Evolutionary conservation across 169 alveolate species (phyloP).

Genomic region (Plasmodium gaboni): DNA sequence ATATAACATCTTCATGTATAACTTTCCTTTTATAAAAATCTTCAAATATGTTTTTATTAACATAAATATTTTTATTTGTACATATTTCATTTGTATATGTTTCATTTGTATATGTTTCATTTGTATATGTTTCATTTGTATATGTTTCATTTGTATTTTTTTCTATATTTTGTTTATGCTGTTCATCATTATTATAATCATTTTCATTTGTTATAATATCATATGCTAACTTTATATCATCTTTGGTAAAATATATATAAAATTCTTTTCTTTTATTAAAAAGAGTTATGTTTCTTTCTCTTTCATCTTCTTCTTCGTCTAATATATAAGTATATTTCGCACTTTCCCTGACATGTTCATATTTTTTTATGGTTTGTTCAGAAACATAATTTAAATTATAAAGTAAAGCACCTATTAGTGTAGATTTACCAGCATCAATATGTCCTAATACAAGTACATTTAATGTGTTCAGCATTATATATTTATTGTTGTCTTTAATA

Average conservation of each 20-base stretch:
- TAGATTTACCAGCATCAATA: slow-evolving; percentile 86
- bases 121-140: background rate
- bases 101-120: background rate
- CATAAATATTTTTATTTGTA: slow-evolving; percentile 19
- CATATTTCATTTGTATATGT: too few species aligned
- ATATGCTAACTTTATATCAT: slow-evolving; percentile 28
- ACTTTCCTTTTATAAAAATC: slow-evolving; percentile 18
- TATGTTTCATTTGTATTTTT: background rate
- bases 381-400: slow-evolving; percentile 59
- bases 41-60: slow-evolving; percentile 35
- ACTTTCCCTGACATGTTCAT: slow-evolving; percentile 64
- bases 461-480: slow-evolving; percentile 73
- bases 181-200: background rate
- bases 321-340: slow-evolving; percentile 78
- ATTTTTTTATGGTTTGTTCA: slow-evolving; percentile 65
- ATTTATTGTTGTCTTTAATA: slow-evolving; percentile 18
- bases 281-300: slow-evolving; percentile 83
- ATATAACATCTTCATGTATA: slow-evolving; percentile 24
- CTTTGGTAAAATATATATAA: slow-evolving; percentile 42
- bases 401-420: slow-evolving; percentile 81
- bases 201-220: background rate
- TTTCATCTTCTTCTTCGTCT: slow-evolving; percentile 86
- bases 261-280: slow-evolving; percentile 69
- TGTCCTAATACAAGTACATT: slow-evolving; percentile 84
- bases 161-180: background rate